These are phyloP conservation scores for Fraxinus anomala DNA, from an alignment of 257 asterid species.

Conservation along the genomic window DNA sequence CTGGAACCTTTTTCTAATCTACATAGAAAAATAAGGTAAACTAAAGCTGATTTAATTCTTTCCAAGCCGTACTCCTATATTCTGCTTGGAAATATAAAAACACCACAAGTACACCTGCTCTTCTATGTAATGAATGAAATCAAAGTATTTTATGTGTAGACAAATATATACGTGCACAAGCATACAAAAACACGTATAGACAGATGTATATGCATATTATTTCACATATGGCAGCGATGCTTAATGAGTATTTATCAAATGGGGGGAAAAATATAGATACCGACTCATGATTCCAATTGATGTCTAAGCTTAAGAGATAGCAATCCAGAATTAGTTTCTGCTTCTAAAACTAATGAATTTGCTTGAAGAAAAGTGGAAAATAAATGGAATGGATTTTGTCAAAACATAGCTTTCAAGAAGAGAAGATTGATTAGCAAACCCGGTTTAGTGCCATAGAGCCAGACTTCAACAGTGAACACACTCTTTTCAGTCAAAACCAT, in stretches of 20 bases:
- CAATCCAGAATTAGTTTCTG: background rate
- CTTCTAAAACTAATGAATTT: background rate
- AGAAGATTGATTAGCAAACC: background rate
- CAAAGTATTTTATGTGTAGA: background rate
- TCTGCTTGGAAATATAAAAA: background rate
- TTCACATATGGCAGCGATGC: background rate
- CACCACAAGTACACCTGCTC: background rate
- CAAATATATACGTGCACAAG: background rate
- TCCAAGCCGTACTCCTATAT: background rate
- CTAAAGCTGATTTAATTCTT: background rate
- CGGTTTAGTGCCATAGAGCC: background rate
- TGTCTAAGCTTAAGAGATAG: background rate
- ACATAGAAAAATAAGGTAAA: too few species aligned
- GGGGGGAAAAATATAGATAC: background rate
- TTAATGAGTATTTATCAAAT: background rate
- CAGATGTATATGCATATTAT: background rate
- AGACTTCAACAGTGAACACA: background rate
- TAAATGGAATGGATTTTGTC: background rate
- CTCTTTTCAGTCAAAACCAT: background rate
- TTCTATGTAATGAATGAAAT: background rate
- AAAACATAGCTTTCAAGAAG: too few species aligned
- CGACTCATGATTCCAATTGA: background rate
- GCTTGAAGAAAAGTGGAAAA: background rate
- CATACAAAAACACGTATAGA: background rate
- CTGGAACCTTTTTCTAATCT: background rate